Percentiles rank a stretch among this genome's conserved stretches.
These are phyloP conservation scores for Didymella segeticola DNA, from an alignment of 2,329 filamentous ascomycete genomes.

Conservation along the genomic window DNA sequence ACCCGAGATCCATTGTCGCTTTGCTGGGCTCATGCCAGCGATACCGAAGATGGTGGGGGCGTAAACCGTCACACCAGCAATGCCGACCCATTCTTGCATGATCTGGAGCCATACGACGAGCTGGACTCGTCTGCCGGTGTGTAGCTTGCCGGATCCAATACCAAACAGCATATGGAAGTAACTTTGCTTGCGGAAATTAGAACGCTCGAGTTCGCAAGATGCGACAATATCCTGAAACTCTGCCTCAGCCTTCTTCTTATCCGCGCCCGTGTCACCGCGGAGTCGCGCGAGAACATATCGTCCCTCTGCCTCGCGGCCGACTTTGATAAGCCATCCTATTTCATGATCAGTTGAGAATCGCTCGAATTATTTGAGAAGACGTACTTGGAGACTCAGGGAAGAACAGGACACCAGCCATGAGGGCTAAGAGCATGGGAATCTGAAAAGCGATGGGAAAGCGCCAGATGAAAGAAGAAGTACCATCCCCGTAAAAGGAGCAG, in stretches of 20 bases:
- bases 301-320: slow-evolving; percentile 70
- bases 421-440: slow-evolving; percentile 66
- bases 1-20: slow-evolving; percentile 52
- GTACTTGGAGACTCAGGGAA: slow-evolving; percentile 69
- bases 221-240: slow-evolving; percentile 72
- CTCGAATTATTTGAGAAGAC: neutral
- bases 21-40: slow-evolving; percentile 65
- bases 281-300: slow-evolving; percentile 69
- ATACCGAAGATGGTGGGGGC: slow-evolving; percentile 68
- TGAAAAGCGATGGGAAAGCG: slow-evolving; percentile 75
- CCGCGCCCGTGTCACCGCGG: slow-evolving; percentile 63
- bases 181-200: slow-evolving; percentile 58
- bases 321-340: slow-evolving; percentile 65
- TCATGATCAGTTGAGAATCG: neutral
- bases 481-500: slow-evolving; percentile 66
- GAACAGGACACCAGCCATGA: slow-evolving; percentile 66
- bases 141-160: slow-evolving; percentile 68
- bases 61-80: slow-evolving; percentile 69
- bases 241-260: slow-evolving; percentile 50
- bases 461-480: slow-evolving; percentile 67
- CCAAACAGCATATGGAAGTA: slow-evolving; percentile 73
- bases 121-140: slow-evolving; percentile 71
- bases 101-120: slow-evolving; percentile 76
- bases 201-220: slow-evolving; percentile 65
- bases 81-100: slow-evolving; percentile 73